phyloP scores from a whole-genome alignment of 2,329 filamentous ascomycete species.

The Colletotrichum sp. region DNA sequence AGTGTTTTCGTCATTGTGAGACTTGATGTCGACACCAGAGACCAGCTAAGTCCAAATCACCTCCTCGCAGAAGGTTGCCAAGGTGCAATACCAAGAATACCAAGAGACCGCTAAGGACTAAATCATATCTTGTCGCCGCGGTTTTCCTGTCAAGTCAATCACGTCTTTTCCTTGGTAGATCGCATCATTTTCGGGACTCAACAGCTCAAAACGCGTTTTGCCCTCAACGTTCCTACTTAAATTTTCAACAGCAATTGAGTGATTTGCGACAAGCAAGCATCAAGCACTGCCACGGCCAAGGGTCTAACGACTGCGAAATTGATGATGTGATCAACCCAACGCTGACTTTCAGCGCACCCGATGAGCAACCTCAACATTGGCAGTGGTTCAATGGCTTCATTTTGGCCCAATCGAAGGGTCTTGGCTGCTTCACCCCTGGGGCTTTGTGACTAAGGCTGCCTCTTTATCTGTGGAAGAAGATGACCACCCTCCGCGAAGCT shows the following conservation, averaged over 20 bases:
- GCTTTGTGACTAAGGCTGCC: neutral
- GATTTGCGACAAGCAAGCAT: neutral
- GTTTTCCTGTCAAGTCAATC: neutral
- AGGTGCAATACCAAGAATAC: slow-evolving; percentile 10
- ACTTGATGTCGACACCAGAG: neutral
- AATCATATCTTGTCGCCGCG: neutral
- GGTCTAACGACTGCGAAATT: neutral
- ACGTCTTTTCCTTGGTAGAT: slow-evolving; percentile 16
- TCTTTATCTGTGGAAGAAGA: neutral
- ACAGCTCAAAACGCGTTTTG: neutral
- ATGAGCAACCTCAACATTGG: neutral
- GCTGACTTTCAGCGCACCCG: too few species aligned
- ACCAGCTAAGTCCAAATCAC: neutral
- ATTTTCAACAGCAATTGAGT: too few species aligned
- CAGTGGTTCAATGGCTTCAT: neutral
- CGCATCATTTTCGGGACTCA: neutral
- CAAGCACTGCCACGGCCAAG: slow-evolving; percentile 12
- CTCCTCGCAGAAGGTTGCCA: neutral
- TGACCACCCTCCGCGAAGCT: neutral
- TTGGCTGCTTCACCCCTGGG: neutral
- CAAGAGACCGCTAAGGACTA: neutral
- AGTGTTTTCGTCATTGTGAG: neutral
- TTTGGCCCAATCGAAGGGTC: neutral
- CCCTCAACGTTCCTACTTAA: too few species aligned
- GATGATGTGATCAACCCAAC: neutral